Evolutionary conservation across 352 stramenopile genomes (phyloP).

Genomic region (Phytophthora litchii): DNA sequence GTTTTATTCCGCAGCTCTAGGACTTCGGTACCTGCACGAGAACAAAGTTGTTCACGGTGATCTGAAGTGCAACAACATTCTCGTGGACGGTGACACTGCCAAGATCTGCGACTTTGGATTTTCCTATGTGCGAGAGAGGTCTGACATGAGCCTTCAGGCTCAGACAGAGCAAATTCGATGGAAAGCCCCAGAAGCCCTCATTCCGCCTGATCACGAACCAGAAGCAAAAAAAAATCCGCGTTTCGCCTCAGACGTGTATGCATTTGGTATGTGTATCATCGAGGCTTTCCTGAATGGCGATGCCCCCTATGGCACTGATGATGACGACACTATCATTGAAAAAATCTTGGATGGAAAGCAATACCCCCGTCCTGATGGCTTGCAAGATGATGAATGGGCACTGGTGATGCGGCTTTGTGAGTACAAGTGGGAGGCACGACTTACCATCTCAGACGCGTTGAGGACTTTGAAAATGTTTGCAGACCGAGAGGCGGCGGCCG

Average conservation of each 20-base stretch:
- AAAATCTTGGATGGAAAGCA: slow-evolving; percentile 10
- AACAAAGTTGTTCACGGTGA: slow-evolving; percentile 72
- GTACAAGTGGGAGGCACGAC: not conserved
- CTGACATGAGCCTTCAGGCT: slow-evolving; percentile 9
- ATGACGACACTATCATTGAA: slow-evolving; percentile 14
- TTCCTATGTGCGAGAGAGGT: slow-evolving; percentile 23
- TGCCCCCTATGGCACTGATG: slow-evolving; percentile 16
- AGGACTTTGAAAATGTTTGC: slow-evolving; percentile 17
- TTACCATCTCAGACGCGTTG: slow-evolving; percentile 5
- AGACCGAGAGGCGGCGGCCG: slow-evolving; percentile 19
- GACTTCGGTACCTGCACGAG: slow-evolving; percentile 64
- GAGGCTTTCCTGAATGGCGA: slow-evolving; percentile 27
- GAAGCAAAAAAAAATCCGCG: slow-evolving; percentile 9
- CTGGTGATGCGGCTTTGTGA: slow-evolving; percentile 17
- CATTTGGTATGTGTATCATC: slow-evolving; percentile 45
- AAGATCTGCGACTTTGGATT: slow-evolving; percentile 46
- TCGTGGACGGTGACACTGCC: slow-evolving; percentile 41
- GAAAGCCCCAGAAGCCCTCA: slow-evolving; percentile 33
- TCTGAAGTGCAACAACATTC: slow-evolving; percentile 84
- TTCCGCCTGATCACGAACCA: not conserved
- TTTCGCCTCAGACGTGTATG: slow-evolving; percentile 31
- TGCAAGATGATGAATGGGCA: slow-evolving; percentile 29
- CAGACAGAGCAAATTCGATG: slow-evolving; percentile 22
- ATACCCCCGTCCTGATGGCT: slow-evolving; percentile 4
- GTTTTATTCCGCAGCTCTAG: slow-evolving; percentile 35